Base-by-base conservation (phyloP, 78 protist species). In the Paratrimastix pyriformis region DNA sequence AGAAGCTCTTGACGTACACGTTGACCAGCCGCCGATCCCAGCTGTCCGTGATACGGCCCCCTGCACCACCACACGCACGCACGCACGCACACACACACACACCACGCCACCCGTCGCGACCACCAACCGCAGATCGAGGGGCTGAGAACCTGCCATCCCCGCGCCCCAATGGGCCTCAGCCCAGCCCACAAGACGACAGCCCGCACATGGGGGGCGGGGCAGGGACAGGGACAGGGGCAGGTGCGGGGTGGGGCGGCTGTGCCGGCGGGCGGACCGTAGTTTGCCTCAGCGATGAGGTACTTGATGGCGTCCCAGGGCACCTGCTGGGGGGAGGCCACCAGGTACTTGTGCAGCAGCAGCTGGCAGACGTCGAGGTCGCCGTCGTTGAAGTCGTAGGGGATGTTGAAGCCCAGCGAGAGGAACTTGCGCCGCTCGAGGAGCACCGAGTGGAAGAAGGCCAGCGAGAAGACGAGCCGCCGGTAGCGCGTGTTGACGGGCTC, bases 31-130 rank as follows among this genome's bases (percentile, higher is more conserved):
- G 65, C 0, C 93, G 82, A 66, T 93, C 97, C 82, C 73, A 74
- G 64, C 70, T 85, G 60, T 93, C 93, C 21, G 97, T 93, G 65
- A 93, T 93, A 13, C 94, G 84, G 9, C 94, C 94, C 8, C n/a
- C n/a, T n/a, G n/a, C n/a, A n/a, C n/a, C n/a, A n/a, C n/a, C n/a
- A n/a, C n/a, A n/a, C n/a, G n/a, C n/a, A n/a, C n/a, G n/a, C n/a
- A n/a, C n/a, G n/a, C n/a, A n/a, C n/a, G n/a, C n/a, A n/a, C n/a
- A n/a, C n/a, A n/a, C n/a, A n/a, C n/a, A n/a, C n/a, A n/a, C n/a
- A n/a, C n/a, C n/a, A n/a, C n/a, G n/a, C n/a, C n/a, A n/a, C n/a
- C n/a, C n/a, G n/a, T n/a, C n/a, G n/a, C n/a, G n/a, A n/a, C n/a
- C n/a, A n/a, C n/a, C n/a, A n/a, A n/a, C n/a, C n/a, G n/a, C n/a